These are phyloP conservation scores for Misopates orontium DNA, from an alignment of 257 asterid genomes.

Conservation along the genomic window DNA sequence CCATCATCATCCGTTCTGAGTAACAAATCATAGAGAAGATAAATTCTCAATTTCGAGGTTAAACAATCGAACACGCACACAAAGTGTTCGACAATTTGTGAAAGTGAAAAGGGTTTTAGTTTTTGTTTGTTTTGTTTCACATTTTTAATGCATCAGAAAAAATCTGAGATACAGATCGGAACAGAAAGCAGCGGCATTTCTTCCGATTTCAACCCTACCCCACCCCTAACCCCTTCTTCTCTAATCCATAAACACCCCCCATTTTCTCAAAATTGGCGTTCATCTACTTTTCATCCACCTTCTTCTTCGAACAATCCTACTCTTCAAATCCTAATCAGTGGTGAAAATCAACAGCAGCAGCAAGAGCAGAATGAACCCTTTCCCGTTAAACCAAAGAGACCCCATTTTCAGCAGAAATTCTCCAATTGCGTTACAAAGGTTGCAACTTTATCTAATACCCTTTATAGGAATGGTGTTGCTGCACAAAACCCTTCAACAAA, in stretches of 20 bases:
- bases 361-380: too few relatives aligned
- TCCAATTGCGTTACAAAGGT: conserved; percentile 58
- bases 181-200: conserved; percentile 98
- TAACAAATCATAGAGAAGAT: background rate
- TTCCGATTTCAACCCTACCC: conserved; percentile 95
- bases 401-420: conserved; percentile 53
- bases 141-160: conserved; percentile 97
- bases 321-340: conserved; percentile 56
- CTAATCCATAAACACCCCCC: conserved; percentile 64
- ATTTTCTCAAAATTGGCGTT: conserved; percentile 32
- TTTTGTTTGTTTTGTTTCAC: conserved; percentile 30
- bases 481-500: conserved; percentile 39
- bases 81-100: too few relatives aligned
- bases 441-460: conserved; percentile 60
- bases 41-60: too few relatives aligned
- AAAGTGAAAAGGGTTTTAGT: too few relatives aligned
- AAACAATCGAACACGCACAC: too few relatives aligned
- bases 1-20: conserved; percentile 25
- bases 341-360: conserved; percentile 29
- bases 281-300: too few relatives aligned
- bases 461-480: conserved; percentile 50
- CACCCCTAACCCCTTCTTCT: conserved; percentile 56
- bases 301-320: conserved; percentile 31
- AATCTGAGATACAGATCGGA: conserved; percentile 98
- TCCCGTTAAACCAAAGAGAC: conserved; percentile 62